Evolutionary conservation across 1,139 yeast species (phyloP), one percentile per base, ranked within the genome.

Genomic region (Suhomyces anneliseae): DNA sequence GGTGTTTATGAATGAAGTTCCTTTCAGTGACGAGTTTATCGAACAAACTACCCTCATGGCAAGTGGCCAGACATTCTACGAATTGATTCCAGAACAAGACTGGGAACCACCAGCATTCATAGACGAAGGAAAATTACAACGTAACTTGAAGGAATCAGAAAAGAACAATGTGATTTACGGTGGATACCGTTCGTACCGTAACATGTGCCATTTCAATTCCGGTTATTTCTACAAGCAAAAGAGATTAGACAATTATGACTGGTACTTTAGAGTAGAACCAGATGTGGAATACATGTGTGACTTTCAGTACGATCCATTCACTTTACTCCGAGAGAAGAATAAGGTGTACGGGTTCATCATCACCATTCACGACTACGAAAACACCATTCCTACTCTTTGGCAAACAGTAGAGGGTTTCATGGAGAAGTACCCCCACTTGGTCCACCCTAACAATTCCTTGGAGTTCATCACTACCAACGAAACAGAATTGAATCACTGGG

Each of bases 1-100:
- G 77, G 74, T 76, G 6, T 74, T 76, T 44, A 54, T 74, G 43
- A 72, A 73, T 52, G 80, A 76, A 39, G 78, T 61, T 8, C 77
- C 78, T 3, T 73, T 74, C 51, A 64, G 56, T 27, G 66, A 64
- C 15, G 76, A 68, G 19, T 74, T 74, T 54, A 73, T 66, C 19
- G 77, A 72, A 44, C 62, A 80, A 54, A 90, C 97, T 0, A 72
- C 85, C 1, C 77, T 88, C 29, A 87, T 92, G 96, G 96, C 92
- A 0, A 85, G 92, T 49, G 95, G 97, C 0, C 65, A 78, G 42
- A 82, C 92, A 1, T 75, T 49, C 52, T 72, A 76, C 54, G 80
- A 75, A 49, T 59, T 75, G 39, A 70, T 76, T 2, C 79, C 80
- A 0, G 53, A 49, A 31, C 64, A 59, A 19, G 78, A 76, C 55